phyloP scores from a whole-genome alignment of 768 basidiomycete genomes.

The Agaricus subrufescens region DNA sequence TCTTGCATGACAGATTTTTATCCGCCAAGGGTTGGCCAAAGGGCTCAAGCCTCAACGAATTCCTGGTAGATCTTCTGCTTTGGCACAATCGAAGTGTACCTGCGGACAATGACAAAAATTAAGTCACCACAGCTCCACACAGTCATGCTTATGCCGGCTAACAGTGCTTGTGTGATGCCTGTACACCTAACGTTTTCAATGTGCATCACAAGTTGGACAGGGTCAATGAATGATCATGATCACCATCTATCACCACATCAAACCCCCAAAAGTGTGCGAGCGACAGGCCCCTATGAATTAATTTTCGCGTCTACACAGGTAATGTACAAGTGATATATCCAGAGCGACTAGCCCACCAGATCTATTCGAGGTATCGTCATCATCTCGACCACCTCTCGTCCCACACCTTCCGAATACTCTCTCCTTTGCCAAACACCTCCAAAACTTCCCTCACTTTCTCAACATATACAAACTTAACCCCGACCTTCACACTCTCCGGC shows the following conservation, averaged over 20 bases:
- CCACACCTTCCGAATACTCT: constrained; percentile 6
- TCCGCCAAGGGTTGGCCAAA: too few species aligned
- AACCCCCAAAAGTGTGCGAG: too few species aligned
- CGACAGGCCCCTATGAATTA: too few species aligned
- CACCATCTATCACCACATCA: too few species aligned
- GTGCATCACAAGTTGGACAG: constrained; percentile 61
- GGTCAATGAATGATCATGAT: constrained; percentile 38
- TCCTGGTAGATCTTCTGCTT: constrained; percentile 69
- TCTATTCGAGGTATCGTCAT: too few species aligned
- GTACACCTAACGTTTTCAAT: constrained; percentile 57
- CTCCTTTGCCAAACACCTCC: constrained; percentile 60
- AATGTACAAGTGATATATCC: too few species aligned
- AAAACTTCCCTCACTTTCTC: constrained; percentile 90
- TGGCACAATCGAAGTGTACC: constrained; percentile 64
- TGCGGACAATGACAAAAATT: constrained; percentile 19
- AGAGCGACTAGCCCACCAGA: too few species aligned
- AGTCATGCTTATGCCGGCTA: constrained; percentile 11
- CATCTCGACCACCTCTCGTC: neutral
- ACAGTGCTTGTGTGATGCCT: constrained; percentile 66
- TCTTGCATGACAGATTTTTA: constrained; percentile 51
- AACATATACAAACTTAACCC: constrained; percentile 93
- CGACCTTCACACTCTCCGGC: constrained; percentile 91
- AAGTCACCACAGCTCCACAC: neutral
- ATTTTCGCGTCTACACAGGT: too few species aligned
- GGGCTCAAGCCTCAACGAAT: constrained; percentile 36